Base-by-base conservation (phyloP, 345 rosid genomes). In the Cardamine chenopodiifolia region DNA sequence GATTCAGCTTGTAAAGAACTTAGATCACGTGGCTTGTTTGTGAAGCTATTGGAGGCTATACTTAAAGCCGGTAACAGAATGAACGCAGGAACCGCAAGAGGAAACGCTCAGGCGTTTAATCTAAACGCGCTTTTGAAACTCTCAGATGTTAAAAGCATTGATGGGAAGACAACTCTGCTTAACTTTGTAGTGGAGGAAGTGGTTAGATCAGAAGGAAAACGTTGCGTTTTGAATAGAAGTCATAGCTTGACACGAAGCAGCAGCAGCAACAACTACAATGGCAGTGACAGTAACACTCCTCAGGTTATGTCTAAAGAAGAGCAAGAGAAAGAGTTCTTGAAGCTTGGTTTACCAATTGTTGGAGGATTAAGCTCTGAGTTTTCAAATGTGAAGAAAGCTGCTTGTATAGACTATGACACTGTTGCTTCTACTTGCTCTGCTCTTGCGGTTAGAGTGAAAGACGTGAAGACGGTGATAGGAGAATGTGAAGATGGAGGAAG, bases 11-110 rank as follows among this genome's bases (percentile, higher is more conserved):
- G 97, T 44, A 85, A 76, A 70, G 97, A 91, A 80, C 92, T 95
- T 0, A 82, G 86, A 20, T 81, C 79, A 18, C 83, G 86, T 14
- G 88, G 97, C n/a, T 75, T 95, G 17, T 95, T 95, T 7, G 70
- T 89, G 49, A 95, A 91, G 80, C 93, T 95, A 20, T 73, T 95
- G 6, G 99, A 95, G 59, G 99, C 99, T 2, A 80, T 95, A 54
- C 92, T 95, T 7, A 91, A 95, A 84, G 93, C 97, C 12, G 99
- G 99, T 0, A 91, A 95, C 56, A 80, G 97, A 4, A 95, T 95
- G 99, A 95, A 91, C 71, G 93, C 90, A 0, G 97, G 99, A 49
- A 95, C 97, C 18, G 74, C 92, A 8, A 69, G 99, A 78, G 99
- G 97, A 20, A 83, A 92, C 73, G 99, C 99, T 2, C 90, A 84